Base-by-base conservation (phyloP, 257 asterid species). In the Solanum ossicruentum region DNA sequence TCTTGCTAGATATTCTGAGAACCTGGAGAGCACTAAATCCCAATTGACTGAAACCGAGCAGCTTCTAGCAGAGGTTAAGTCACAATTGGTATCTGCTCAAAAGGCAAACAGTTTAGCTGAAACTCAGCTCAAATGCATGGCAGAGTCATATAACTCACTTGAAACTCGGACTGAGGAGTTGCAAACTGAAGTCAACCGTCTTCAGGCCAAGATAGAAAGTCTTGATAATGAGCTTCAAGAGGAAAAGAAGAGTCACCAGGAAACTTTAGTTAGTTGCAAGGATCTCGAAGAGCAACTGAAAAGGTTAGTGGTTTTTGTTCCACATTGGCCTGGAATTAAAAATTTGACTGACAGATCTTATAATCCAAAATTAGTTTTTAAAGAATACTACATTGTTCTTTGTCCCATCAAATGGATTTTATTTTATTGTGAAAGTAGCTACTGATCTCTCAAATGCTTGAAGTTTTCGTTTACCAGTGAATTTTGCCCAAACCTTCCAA, bases 81-180 rank as follows among this genome's bases (percentile, higher is more conserved):
- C 97, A 61, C 96, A 93, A 85, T 87, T 96, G 85, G 84, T 91
- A 69, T 93, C 95, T 47, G 95, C 97, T 82, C 93, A 93, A 84
- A 95, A 89, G 89, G 88, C 91, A 84, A 93, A 95, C 88, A 88
- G 97, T 89, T 91, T 96, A 91, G 93, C 98, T 75, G 99, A 93
- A 90, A 96, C 97, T 49, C 99, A 96, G 91, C 97, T 96, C 84
- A 96, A 93, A 86, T 96, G 99, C 90, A 96, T 96, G 99, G 97
- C 97, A 8, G 98, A 95, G 86, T 96, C 99, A 5, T 96, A 96
- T 91, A 93, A 89, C 52, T 87, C 93, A 39, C 98, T 95, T 85
- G 99, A 95, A 89, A 83, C 90, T 39, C 93, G 97, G 28, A 92
- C 98, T 17, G 97, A 90, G 84, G 95, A 92, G 75, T 89, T 95